Conservation (phyloP, 345 rosid species). For the Eucalyptus caleyi region DNA sequence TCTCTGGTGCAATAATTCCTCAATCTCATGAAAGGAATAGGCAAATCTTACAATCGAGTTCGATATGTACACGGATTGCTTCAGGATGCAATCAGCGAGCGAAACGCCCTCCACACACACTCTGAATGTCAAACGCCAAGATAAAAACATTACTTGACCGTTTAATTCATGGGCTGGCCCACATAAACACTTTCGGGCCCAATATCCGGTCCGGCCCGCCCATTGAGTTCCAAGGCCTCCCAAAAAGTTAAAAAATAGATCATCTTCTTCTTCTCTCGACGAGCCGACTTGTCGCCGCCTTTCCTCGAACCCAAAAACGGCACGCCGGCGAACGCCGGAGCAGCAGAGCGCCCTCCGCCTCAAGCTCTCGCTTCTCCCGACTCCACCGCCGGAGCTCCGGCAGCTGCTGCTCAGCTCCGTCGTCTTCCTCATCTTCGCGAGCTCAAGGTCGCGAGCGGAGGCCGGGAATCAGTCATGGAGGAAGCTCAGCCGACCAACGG, state of each 20-base stretch:
- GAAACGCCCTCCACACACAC: not conserved
- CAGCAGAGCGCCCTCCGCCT: not conserved
- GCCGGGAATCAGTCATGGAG: slow-evolving; percentile 15
- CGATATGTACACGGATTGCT: not conserved
- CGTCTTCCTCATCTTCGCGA: not conserved
- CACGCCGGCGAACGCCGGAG: not conserved
- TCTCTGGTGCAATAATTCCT: not conserved
- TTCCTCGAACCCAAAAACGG: not conserved
- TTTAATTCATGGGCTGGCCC: not conserved
- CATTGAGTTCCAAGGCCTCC: not conserved
- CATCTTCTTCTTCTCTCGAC: not conserved
- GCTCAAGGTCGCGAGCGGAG: not conserved
- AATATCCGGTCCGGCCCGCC: not conserved
- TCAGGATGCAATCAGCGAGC: not conserved
- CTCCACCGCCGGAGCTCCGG: not conserved
- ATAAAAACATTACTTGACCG: not conserved
- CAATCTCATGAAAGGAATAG: not conserved
- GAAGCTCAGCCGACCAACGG: slow-evolving; percentile 26
- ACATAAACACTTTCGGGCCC: not conserved
- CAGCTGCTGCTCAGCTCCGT: not conserved
- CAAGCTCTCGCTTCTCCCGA: not conserved
- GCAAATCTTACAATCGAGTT: not conserved
- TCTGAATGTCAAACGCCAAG: not conserved
- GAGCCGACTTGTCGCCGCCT: not conserved
- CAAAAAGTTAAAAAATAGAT: not conserved